Conservation (phyloP, 73 alveolate species). For the Paramecium bursaria region DNA sequence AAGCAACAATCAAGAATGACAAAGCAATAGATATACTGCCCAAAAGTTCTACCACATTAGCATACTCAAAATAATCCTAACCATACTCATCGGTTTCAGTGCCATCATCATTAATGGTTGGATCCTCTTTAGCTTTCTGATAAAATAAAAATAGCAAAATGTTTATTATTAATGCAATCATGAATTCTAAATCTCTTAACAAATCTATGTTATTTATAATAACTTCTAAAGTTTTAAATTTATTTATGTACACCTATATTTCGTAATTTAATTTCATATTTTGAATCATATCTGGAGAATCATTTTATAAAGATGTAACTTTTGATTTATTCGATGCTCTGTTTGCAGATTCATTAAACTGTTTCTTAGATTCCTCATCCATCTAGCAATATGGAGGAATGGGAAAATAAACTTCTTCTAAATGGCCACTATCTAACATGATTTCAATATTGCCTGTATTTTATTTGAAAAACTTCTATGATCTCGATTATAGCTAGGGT, state of each 20-base stretch:
- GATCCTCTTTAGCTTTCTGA: not conserved
- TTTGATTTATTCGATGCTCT: constrained; percentile 73
- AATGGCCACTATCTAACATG: constrained; percentile 33
- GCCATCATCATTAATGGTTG: not conserved
- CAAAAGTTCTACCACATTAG: constrained; percentile 10
- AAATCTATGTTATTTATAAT: constrained; percentile 69
- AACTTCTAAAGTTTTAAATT: constrained; percentile 59
- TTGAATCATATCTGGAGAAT: constrained; percentile 65
- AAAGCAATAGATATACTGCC: constrained; percentile 70
- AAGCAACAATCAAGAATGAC: constrained; percentile 66
- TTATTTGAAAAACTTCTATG: constrained; percentile 64
- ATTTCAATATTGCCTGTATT: constrained; percentile 49
- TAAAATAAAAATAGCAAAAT: constrained; percentile 39
- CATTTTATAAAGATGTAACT: constrained; percentile 65
- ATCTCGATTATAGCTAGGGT: not conserved
- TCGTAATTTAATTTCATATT: constrained; percentile 67
- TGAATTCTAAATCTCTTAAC: constrained; percentile 69
- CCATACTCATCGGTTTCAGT: not conserved
- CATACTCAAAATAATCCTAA: constrained; percentile 17
- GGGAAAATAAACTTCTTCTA: constrained; percentile 68
- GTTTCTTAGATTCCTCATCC: constrained; percentile 64
- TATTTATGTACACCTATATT: constrained; percentile 52
- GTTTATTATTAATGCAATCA: constrained; percentile 52
- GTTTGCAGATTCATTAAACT: constrained; percentile 70
- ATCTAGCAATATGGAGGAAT: constrained; percentile 71